phyloP scores from a whole-genome alignment of 1,284 basidiomycete species.

The Lignosus rhinocerotis region DNA sequence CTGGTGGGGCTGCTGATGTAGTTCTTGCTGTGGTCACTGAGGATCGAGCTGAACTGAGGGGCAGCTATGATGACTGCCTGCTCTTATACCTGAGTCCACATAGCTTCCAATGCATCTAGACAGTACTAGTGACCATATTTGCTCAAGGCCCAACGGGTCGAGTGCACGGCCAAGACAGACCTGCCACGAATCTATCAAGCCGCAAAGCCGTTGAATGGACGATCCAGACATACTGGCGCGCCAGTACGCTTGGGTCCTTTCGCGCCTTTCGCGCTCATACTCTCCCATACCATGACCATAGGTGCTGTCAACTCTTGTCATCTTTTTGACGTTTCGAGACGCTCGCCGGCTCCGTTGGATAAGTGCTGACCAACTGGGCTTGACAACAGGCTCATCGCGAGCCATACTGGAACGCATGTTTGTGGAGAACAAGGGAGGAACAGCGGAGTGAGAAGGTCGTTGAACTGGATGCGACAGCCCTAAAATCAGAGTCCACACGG shows the following conservation, averaged over 20 bases:
- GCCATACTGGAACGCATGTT: background rate
- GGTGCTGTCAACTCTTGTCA: background rate
- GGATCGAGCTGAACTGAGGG: slow-evolving; percentile 6
- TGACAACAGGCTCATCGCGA: background rate
- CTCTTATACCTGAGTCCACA: background rate
- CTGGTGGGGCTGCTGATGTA: slow-evolving; percentile 7
- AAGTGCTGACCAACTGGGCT: background rate
- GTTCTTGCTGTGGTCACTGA: slow-evolving; percentile 2
- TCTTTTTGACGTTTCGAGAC: background rate
- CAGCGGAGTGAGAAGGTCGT: background rate
- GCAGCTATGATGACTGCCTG: background rate
- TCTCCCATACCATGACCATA: background rate
- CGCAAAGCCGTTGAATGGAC: slow-evolving; percentile 3
- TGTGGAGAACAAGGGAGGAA: background rate
- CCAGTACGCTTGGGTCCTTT: background rate
- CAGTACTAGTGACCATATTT: background rate
- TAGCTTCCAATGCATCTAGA: background rate
- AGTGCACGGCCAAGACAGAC: background rate
- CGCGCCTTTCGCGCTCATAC: background rate
- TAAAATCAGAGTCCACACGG: background rate
- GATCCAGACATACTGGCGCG: background rate
- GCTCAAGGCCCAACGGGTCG: background rate
- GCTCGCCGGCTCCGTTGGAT: background rate
- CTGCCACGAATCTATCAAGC: background rate
- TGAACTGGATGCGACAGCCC: background rate